These are phyloP conservation scores for Pelomyxa schiedti DNA, from an alignment of 78 protist genomes.

Conservation along the genomic window DNA sequence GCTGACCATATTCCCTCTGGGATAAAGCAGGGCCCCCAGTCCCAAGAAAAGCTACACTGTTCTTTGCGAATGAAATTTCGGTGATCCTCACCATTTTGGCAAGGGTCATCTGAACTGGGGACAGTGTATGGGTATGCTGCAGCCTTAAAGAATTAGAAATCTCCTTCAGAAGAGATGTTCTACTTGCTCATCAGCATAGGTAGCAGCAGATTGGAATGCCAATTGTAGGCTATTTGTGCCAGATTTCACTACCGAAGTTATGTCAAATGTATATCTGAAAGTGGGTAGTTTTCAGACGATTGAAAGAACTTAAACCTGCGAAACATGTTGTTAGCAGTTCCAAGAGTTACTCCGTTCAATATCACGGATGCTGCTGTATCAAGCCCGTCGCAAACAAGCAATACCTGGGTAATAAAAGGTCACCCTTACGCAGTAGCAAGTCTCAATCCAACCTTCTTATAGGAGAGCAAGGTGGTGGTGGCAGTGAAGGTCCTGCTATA, in stretches of 20 bases:
- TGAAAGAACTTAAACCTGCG: not conserved
- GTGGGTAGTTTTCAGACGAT: not conserved
- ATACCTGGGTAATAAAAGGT: not conserved
- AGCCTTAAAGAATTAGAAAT: too few relatives aligned
- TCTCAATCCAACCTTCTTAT: not conserved
- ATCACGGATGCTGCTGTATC: not conserved
- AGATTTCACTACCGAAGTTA: not conserved
- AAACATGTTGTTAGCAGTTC: not conserved
- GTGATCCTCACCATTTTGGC: not conserved
- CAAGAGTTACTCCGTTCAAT: not conserved
- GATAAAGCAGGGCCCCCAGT: constrained; percentile 29
- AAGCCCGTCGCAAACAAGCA: not conserved
- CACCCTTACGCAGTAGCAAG: not conserved
- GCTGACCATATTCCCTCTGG: constrained; percentile 6
- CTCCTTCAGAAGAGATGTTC: too few relatives aligned
- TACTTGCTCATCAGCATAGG: not conserved
- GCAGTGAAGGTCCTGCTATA: not conserved
- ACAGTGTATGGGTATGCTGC: constrained; percentile 6
- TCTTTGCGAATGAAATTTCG: constrained; percentile 6
- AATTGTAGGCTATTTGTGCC: not conserved
- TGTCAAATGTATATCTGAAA: not conserved
- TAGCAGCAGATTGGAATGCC: not conserved
- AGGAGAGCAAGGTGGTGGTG: not conserved
- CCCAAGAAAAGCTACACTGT: constrained; percentile 22
- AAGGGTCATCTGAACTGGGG: not conserved